Evolutionary conservation across 148 eudicot genomes (phyloP).

Genomic region (Camellia japonica): DNA sequence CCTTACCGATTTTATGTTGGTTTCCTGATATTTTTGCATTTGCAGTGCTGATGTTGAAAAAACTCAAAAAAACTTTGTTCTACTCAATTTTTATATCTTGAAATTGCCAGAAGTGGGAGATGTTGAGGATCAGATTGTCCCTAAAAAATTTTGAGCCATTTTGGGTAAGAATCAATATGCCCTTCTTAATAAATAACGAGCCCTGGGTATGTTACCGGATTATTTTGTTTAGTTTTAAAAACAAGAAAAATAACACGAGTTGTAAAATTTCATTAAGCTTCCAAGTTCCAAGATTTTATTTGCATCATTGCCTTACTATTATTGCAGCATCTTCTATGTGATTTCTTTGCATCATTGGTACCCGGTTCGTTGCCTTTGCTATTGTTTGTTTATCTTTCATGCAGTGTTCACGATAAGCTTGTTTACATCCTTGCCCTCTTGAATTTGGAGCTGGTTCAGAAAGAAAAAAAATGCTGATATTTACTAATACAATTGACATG

Average conservation of each 20-base stretch:
- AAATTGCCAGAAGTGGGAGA: constrained; percentile 82
- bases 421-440: constrained; percentile 78
- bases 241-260: no score
- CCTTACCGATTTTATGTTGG: not conserved
- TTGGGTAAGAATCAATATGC: constrained; percentile 50
- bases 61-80: constrained; percentile 69
- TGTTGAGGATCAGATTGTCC: constrained; percentile 71
- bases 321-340: no score
- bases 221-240: not conserved
- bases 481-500: constrained; percentile 84
- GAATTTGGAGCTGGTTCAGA: constrained; percentile 87
- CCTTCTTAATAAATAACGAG: not conserved
- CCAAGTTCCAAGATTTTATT: not conserved
- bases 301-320: no score
- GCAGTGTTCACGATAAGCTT: constrained; percentile 78
- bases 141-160: constrained; percentile 81
- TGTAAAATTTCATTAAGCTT: not conserved
- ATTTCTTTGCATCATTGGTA: not conserved
- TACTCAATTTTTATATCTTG: constrained; percentile 81
- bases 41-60: constrained; percentile 89
- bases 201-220: not conserved
- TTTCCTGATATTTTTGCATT: not conserved
- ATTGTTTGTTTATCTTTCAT: constrained; percentile 60
- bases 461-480: constrained; percentile 77
- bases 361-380: not conserved